Evolutionary conservation across 148 eudicot genomes (phyloP).

Genomic region (Dysphania ambrosioides): DNA sequence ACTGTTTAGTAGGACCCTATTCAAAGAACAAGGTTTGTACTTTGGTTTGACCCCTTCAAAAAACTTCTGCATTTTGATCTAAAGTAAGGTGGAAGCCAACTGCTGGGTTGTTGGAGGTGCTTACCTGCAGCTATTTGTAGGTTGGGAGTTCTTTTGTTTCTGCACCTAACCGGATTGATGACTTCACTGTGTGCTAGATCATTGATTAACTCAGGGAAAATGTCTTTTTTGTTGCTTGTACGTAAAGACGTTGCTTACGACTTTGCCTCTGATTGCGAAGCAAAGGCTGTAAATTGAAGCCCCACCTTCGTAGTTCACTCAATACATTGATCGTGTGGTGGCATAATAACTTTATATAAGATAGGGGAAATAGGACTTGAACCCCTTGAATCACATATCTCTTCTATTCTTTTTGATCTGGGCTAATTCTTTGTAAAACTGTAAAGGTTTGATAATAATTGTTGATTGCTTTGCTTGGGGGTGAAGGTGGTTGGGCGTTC

Average conservation of each 20-base stretch:
- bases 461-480: slow-evolving; percentile 5
- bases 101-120: background rate
- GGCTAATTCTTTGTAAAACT: no score
- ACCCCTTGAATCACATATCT: no score
- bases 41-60: background rate
- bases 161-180: background rate
- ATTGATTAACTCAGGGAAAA: no score
- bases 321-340: no score
- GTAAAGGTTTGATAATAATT: no score
- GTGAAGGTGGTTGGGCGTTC: background rate
- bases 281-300: background rate
- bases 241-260: background rate
- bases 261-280: no score
- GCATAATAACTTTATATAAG: no score
- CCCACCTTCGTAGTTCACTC: background rate
- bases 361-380: no score
- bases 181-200: no score
- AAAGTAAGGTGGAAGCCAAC: background rate
- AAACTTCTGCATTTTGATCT: background rate
- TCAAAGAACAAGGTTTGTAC: background rate
- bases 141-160: background rate
- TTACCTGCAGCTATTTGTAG: background rate
- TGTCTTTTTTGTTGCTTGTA: background rate
- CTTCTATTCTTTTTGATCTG: no score
- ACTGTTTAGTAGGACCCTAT: background rate